Conservation (phyloP, 1,284 basidiomycete genomes). For the Coniophora puteana region DNA sequence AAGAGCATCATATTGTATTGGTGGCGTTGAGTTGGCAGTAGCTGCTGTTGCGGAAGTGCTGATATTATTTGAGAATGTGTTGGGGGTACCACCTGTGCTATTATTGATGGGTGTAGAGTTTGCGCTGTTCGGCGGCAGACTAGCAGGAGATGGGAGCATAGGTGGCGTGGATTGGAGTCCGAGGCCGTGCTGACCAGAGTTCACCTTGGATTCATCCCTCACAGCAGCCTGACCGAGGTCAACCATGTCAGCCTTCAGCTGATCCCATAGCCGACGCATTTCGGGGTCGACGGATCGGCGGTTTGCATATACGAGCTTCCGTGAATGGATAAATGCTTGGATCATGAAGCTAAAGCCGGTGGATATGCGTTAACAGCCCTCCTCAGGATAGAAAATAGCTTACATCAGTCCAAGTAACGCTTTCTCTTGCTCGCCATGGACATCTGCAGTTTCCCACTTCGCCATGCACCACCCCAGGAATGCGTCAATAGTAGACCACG, state of each 20-base stretch:
- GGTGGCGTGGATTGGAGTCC: slow-evolving; percentile 50
- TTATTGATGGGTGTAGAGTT: slow-evolving; percentile 66
- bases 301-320: slow-evolving; percentile 50
- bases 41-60: slow-evolving; percentile 27
- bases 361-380: slow-evolving; percentile 27
- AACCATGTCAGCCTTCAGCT: slow-evolving; percentile 39
- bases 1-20: no score
- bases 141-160: slow-evolving; percentile 74
- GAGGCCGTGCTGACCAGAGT: slow-evolving; percentile 32
- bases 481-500: slow-evolving; percentile 60
- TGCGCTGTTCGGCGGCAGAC: slow-evolving; percentile 57
- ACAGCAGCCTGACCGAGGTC: slow-evolving; percentile 45
- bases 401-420: slow-evolving; percentile 75
- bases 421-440: slow-evolving; percentile 64
- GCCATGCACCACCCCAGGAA: slow-evolving; percentile 64
- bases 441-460: slow-evolving; percentile 62
- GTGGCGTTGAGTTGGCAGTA: slow-evolving; percentile 22
- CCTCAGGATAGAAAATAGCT: slow-evolving; percentile 29
- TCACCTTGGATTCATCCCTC: slow-evolving; percentile 32
- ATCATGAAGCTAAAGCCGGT: slow-evolving; percentile 58
- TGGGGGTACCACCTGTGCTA: slow-evolving; percentile 46
- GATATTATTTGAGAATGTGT: slow-evolving; percentile 28
- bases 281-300: slow-evolving; percentile 40
- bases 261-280: slow-evolving; percentile 34
- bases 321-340: slow-evolving; percentile 63